Percentiles rank a stretch among this genome's conserved stretches.
These are phyloP conservation scores for Senna siamea DNA, from an alignment of 306 rosid species.

Conservation along the genomic window DNA sequence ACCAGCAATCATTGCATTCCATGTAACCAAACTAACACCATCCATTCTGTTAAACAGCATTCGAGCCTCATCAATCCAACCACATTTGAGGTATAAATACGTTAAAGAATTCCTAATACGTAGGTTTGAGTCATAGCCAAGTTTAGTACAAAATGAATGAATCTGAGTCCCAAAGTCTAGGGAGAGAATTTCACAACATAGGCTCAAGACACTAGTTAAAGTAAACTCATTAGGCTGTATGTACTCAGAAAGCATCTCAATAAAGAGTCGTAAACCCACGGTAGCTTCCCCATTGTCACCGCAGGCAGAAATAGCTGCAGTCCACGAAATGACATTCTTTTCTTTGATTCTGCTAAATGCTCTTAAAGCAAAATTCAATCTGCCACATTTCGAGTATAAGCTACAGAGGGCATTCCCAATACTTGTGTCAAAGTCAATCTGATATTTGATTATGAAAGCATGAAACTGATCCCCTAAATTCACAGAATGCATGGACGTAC, in stretches of 20 bases:
- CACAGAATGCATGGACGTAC: conserved; percentile 53
- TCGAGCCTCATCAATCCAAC: conserved; percentile 67
- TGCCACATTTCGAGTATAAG: conserved; percentile 73
- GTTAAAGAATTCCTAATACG: conserved; percentile 63
- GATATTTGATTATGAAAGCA: conserved; percentile 69
- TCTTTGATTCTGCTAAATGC: conserved; percentile 62
- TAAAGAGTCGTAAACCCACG: conserved; percentile 59
- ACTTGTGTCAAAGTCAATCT: conserved; percentile 68
- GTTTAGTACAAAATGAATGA: conserved; percentile 62
- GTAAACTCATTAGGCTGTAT: conserved; percentile 79
- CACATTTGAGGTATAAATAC: conserved; percentile 79
- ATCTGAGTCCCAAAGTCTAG: conserved; percentile 69
- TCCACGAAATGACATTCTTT: conserved; percentile 88
- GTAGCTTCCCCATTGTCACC: conserved; percentile 65
- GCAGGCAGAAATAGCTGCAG: conserved; percentile 73
- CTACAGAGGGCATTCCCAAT: conserved; percentile 83
- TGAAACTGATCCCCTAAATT: conserved; percentile 77
- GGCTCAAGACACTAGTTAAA: conserved; percentile 66
- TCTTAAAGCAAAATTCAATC: conserved; percentile 56
- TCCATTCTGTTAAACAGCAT: conserved; percentile 62
- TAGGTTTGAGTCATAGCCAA: conserved; percentile 62
- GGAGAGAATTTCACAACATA: conserved; percentile 63
- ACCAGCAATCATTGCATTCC: conserved; percentile 95
- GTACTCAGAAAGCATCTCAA: conserved; percentile 65
- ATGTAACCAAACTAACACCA: conserved; percentile 62